These are phyloP conservation scores for Aspergillus coremiiformis DNA, from an alignment of 495 filamentous ascomycete species.

Conservation along the genomic window DNA sequence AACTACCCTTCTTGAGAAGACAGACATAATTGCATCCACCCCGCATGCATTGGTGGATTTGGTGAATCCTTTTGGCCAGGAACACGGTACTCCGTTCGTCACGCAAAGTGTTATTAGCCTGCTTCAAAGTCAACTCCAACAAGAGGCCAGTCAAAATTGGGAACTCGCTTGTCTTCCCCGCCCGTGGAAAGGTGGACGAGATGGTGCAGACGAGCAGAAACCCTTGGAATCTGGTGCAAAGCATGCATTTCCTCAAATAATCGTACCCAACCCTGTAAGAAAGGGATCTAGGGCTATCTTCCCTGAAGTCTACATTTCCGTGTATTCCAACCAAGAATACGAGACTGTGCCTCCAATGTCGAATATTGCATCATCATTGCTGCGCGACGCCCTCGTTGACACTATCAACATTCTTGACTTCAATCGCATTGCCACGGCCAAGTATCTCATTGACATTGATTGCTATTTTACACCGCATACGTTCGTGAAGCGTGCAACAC, in stretches of 20 bases:
- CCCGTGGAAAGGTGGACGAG: conserved; percentile 57
- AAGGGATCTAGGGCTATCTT: conserved; percentile 70
- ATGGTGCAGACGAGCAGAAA: conserved; percentile 29
- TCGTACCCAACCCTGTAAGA: conserved; percentile 64
- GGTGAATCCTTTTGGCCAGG: conserved; percentile 70
- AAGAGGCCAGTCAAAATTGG: conserved; percentile 64
- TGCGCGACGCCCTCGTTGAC: conserved; percentile 82
- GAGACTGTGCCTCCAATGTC: conserved; percentile 79
- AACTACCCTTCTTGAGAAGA: conserved; percentile 74
- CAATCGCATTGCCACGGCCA: conserved; percentile 80
- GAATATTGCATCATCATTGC: conserved; percentile 68
- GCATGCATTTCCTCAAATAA: conserved; percentile 66
- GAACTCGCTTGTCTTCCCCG: conserved; percentile 73
- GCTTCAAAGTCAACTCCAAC: conserved; percentile 77
- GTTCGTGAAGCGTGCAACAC: conserved; percentile 87
- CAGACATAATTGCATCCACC: conserved; percentile 80
- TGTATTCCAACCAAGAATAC: conserved; percentile 80
- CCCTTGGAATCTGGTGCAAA: conserved; percentile 52
- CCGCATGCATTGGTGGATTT: conserved; percentile 74
- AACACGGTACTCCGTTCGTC: conserved; percentile 42
- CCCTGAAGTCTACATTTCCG: conserved; percentile 89
- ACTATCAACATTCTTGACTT: conserved; percentile 92
- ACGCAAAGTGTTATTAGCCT: conserved; percentile 70
- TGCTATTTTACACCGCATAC: conserved; percentile 83
- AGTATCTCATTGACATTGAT: conserved; percentile 87